These are phyloP conservation scores for Myrica gale DNA, from an alignment of 306 rosid species.

Conservation along the genomic window DNA sequence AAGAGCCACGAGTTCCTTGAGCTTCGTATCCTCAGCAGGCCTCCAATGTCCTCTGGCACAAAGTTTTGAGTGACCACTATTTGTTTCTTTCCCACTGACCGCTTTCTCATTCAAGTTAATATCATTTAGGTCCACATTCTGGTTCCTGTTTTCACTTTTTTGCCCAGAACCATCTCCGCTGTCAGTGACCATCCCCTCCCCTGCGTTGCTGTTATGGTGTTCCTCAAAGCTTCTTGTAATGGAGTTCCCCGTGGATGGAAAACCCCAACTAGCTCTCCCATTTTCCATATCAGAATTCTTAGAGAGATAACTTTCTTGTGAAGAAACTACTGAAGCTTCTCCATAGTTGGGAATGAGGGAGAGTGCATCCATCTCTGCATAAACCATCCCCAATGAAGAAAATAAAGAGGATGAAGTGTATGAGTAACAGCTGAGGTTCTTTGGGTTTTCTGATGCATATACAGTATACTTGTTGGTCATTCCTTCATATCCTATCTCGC, in stretches of 20 bases:
- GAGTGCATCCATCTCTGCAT: constrained; percentile 65
- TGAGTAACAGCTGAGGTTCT: constrained; percentile 26
- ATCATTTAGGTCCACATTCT: constrained; percentile 18
- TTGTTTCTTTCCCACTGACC: constrained; percentile 41
- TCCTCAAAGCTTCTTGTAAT: constrained; percentile 49
- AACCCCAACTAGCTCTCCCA: constrained; percentile 46
- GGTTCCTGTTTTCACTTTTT: constrained; percentile 29
- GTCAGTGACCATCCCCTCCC: constrained; percentile 51
- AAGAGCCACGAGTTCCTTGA: constrained; percentile 85
- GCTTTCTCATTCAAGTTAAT: constrained; percentile 44
- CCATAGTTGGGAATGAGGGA: constrained; percentile 56
- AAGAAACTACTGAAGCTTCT: constrained; percentile 41
- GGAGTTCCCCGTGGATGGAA: constrained; percentile 42
- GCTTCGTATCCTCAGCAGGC: constrained; percentile 94
- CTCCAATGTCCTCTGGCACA: constrained; percentile 99
- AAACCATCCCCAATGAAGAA: constrained; percentile 56
- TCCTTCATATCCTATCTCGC: constrained; percentile 44
- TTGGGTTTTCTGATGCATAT: constrained; percentile 36
- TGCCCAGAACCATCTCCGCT: constrained; percentile 47
- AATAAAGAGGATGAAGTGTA: constrained; percentile 28
- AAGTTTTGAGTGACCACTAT: constrained; percentile 65
- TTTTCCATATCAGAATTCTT: constrained; percentile 38
- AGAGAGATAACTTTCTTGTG: constrained; percentile 39
- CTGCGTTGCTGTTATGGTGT: constrained; percentile 30
- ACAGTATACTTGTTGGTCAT: constrained; percentile 40